Evolutionary conservation across 345 rosid genomes (phyloP).

Genomic region (Arabidopsis arenosa): DNA sequence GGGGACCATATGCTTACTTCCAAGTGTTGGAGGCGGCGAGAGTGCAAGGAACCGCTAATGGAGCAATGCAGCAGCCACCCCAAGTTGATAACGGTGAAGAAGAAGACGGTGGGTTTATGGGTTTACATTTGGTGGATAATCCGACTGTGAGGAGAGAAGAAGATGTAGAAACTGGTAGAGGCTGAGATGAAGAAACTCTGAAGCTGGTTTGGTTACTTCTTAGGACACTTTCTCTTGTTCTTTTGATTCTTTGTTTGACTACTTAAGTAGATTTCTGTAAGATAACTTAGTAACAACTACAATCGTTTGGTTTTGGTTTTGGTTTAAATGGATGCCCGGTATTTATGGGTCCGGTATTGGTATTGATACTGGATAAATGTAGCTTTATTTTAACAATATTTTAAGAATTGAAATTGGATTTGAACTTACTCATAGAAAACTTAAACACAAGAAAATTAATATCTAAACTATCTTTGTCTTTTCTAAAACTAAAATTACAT

Average conservation of each 20-base stretch:
- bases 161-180: conserved; percentile 54
- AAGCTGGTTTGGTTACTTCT: conserved; percentile 22
- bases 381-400: too few relatives aligned
- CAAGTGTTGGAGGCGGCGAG: conserved; percentile 53
- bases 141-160: conserved; percentile 46
- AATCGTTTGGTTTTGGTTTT: conserved; percentile 9
- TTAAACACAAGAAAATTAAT: background rate
- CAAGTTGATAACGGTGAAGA: conserved; percentile 43
- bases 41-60: conserved; percentile 37
- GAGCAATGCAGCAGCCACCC: conserved; percentile 13
- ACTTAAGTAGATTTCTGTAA: conserved; percentile 14
- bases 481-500: too few relatives aligned
- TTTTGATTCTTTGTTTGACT: conserved; percentile 21
- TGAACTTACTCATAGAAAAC: background rate
- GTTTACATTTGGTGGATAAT: conserved; percentile 50
- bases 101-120: conserved; percentile 47
- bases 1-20: conserved; percentile 81
- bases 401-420: too few relatives aligned
- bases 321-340: conserved; percentile 11
- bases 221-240: conserved; percentile 30
- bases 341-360: conserved; percentile 1
- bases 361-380: background rate
- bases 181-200: conserved; percentile 30
- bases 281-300: background rate
- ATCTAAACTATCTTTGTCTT: background rate